A percentile compares a stretch with the other conserved stretches of the same genome.
These are phyloP conservation scores for Oropetium thomaeum DNA, from an alignment of 176 grass and related monocot genomes.

Conservation along the genomic window DNA sequence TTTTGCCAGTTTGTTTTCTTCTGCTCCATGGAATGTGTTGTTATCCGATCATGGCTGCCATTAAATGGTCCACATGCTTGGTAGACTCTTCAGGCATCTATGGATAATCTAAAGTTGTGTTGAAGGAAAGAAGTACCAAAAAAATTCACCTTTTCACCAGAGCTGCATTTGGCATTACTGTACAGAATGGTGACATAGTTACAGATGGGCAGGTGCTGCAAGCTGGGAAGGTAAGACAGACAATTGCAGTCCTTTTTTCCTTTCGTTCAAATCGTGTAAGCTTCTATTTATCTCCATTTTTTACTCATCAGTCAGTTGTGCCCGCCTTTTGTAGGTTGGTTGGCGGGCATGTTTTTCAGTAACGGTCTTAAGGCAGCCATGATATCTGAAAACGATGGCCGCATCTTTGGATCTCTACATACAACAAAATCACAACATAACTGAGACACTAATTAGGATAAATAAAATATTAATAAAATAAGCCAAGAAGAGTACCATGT, in stretches of 20 bases:
- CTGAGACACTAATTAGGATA: background rate
- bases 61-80: constrained; percentile 6
- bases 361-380: constrained; percentile 73
- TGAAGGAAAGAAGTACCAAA: background rate
- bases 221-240: background rate
- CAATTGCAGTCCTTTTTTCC: background rate
- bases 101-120: constrained; percentile 34
- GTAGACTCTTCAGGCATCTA: constrained; percentile 8
- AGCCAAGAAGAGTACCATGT: background rate
- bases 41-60: background rate
- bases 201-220: constrained; percentile 34
- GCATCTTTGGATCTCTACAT: constrained; percentile 71
- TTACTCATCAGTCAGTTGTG: constrained; percentile 39
- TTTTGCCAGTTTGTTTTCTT: background rate
- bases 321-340: constrained; percentile 53
- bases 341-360: constrained; percentile 56
- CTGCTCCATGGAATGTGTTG: constrained; percentile 8
- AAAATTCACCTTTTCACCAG: constrained; percentile 19
- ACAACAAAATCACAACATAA: background rate
- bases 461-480: background rate
- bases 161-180: constrained; percentile 32
- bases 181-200: constrained; percentile 65
- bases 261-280: constrained; percentile 8
- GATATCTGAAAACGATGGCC: constrained; percentile 92
- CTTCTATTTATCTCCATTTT: constrained; percentile 29